Evolutionary conservation across 176 grass and related monocot genomes (phyloP).

Genomic region (Urochloa ruziziensis): DNA sequence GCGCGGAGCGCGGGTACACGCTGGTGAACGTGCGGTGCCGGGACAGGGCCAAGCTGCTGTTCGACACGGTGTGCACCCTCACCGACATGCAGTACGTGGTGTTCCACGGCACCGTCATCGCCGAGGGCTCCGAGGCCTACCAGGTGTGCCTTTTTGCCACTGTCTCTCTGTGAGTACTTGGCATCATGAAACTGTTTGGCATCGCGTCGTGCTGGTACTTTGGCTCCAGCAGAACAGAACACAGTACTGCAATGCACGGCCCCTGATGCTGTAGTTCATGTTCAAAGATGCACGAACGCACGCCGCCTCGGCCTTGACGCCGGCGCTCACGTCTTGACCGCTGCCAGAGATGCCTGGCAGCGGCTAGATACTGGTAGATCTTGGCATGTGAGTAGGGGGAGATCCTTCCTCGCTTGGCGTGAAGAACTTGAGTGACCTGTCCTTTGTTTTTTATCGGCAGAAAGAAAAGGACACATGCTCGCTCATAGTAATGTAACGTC

Average conservation of each 20-base stretch:
- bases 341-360: constrained; percentile 1
- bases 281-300: background rate
- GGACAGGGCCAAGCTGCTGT: constrained; percentile 78
- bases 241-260: background rate
- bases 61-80: constrained; percentile 89
- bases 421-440: constrained; percentile 8
- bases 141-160: constrained; percentile 32
- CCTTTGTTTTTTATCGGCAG: constrained; percentile 1
- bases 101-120: constrained; percentile 80
- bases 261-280: background rate
- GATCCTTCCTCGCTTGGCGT: constrained; percentile 34
- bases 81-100: constrained; percentile 91
- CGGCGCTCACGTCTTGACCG: constrained; percentile 34
- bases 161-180: background rate
- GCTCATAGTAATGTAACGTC: constrained; percentile 26
- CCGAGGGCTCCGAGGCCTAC: constrained; percentile 73
- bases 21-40: constrained; percentile 72
- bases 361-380: constrained; percentile 26
- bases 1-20: constrained; percentile 72
- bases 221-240: background rate
- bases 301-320: background rate
- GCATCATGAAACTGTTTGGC: constrained; percentile 1
- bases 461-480: constrained; percentile 9
- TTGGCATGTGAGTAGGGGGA: constrained; percentile 26
- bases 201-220: background rate